Evolutionary conservation across 2,329 filamentous ascomycete genomes (phyloP), one percentile per base, ranked within the genome.

Genomic region (Bipolaris zeicola): DNA sequence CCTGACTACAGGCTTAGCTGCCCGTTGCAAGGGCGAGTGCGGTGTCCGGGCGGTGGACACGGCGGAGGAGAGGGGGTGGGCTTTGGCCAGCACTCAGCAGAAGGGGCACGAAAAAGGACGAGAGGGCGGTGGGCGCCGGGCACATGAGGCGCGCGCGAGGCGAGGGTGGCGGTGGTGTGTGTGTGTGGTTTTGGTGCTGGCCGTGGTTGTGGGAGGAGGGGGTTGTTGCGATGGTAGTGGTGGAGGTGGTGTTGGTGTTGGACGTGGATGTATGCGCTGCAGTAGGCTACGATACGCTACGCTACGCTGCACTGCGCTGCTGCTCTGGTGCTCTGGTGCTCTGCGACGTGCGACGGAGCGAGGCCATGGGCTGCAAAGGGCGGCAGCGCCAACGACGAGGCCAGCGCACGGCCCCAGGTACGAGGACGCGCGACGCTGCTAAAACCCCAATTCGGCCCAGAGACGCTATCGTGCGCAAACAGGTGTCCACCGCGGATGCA

Each of bases 351-450:
- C 28, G n/a, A 42, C 28, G 24, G 33, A 46, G 37, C 34, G 28
- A 36, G 36, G 26, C 28, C 64, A 65, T 51, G 55, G 60, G 58
- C 61, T 63, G 58, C 42, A 43, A 43, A 50, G 46, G 37, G 51
- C 62, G 58, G 54, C 58, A 53, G 63, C 65, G 58, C 60, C 62
- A 64, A 57, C 63, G 38, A 62, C 59, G 56, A 57, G 50, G 54
- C 53, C 47, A 4, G 53, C 42, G 61, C 60, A 60, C 61, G 61
- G 54, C 56, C 61, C 61, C 61, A 64, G 61, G 61, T 62, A 57
- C 53, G 49, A 52, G 20, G 45, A 46, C 47, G 48, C 50, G 48
- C 50, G 50, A 56, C 57, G 59, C 58, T 64, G 60, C 63, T 52
- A 60, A 63, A 58, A 47, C 39, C 46, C 54, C 49, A 60, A 52